Conservation (phyloP, 2,329 filamentous ascomycete species). For the Fusarium guadeloupense region DNA sequence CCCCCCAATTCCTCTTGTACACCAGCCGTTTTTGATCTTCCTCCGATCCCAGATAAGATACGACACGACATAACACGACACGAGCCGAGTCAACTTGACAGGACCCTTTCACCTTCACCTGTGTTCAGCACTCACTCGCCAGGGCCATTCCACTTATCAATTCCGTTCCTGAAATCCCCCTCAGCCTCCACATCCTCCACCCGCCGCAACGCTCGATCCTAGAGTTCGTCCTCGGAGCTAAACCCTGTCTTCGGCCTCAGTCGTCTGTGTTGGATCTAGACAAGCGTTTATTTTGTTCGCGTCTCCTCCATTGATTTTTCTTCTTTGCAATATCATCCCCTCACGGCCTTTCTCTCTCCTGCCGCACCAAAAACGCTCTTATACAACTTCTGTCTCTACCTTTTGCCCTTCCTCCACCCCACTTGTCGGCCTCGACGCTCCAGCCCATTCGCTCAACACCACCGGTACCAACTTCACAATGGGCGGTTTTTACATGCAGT, state of each 20-base stretch:
- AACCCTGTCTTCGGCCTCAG: conserved; percentile 25
- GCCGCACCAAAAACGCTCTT: conserved; percentile 25
- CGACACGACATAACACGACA: conserved; percentile 1
- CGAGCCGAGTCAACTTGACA: conserved; percentile 24
- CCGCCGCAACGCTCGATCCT: conserved; percentile 27
- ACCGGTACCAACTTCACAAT: conserved; percentile 53
- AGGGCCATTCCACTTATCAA: conserved; percentile 25
- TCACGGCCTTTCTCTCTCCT: conserved; percentile 13
- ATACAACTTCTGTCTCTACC: conserved; percentile 34
- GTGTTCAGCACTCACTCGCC: conserved; percentile 16
- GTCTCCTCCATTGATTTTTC: conserved; percentile 22
- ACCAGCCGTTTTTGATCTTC: background rate
- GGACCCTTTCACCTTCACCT: conserved; percentile 10
- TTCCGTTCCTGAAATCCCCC: conserved; percentile 19
- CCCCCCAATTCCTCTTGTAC: conserved; percentile 13
- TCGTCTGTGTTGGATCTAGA: conserved; percentile 36
- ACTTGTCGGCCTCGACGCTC: conserved; percentile 15
- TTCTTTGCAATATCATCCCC: conserved; percentile 18
- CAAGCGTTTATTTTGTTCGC: conserved; percentile 37
- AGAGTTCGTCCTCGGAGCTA: conserved; percentile 30
- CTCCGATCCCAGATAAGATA: conserved; percentile 1
- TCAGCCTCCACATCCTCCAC: conserved; percentile 25
- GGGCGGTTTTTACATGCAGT: conserved; percentile 76
- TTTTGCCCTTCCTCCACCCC: conserved; percentile 30
- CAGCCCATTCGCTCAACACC: conserved; percentile 38